Conservation (phyloP, 1,284 basidiomycete genomes). For the Ceratobasidium sp. region DNA sequence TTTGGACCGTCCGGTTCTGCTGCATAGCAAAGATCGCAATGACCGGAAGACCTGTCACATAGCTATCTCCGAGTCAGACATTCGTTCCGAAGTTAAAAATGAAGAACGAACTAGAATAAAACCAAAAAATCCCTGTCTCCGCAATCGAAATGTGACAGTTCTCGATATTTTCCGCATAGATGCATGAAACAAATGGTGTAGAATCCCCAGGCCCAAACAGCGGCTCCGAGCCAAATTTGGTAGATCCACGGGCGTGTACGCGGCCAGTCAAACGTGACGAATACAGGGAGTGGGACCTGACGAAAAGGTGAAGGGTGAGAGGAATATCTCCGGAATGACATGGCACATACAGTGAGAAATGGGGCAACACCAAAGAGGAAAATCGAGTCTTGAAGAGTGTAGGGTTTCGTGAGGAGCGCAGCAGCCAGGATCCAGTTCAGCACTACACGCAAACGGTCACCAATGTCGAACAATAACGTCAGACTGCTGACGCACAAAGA, state of each 20-base stretch:
- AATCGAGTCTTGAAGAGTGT: not conserved
- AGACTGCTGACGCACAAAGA: constrained; percentile 63
- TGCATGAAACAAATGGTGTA: constrained; percentile 43
- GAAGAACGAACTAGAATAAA: constrained; percentile 66
- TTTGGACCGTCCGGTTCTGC: constrained; percentile 58
- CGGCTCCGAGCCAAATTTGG: constrained; percentile 61
- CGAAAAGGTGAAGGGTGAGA: constrained; percentile 48
- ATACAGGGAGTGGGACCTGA: constrained; percentile 55
- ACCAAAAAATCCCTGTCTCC: constrained; percentile 65
- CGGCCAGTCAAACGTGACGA: constrained; percentile 75
- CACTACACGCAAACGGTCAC: not conserved
- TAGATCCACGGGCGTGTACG: constrained; percentile 64
- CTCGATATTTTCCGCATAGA: constrained; percentile 62
- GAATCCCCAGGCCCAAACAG: constrained; percentile 25
- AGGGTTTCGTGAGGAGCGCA: constrained; percentile 6
- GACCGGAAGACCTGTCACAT: constrained; percentile 69
- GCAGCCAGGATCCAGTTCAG: constrained; percentile 32
- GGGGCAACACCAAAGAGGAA: constrained; percentile 25
- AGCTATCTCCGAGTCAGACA: constrained; percentile 46
- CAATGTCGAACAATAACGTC: not conserved
- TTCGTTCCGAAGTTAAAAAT: no score
- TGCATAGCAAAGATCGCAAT: constrained; percentile 80
- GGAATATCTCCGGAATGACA: not conserved
- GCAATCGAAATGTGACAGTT: constrained; percentile 50
- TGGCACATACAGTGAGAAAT: constrained; percentile 29